These are phyloP conservation scores for Trichoderma polysporum DNA, from an alignment of 2,329 filamentous ascomycete species.

Conservation along the genomic window DNA sequence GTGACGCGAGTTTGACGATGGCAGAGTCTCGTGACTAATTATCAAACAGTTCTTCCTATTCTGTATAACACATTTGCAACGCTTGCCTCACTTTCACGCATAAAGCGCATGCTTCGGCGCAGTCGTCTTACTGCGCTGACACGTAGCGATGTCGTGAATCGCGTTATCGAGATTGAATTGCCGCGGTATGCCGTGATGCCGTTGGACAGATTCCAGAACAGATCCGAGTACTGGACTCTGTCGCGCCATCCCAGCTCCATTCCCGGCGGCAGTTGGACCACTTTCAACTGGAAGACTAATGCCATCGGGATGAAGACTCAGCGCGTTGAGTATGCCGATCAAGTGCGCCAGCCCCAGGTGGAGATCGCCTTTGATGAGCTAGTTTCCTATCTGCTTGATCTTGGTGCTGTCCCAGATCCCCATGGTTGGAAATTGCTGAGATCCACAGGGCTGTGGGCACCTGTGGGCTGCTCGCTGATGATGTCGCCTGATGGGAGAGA, in stretches of 20 bases:
- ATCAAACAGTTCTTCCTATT: conserved; percentile 55
- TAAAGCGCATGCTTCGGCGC: conserved; percentile 57
- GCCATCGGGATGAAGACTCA: conserved; percentile 62
- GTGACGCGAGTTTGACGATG: no score
- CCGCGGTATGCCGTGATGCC: conserved; percentile 64
- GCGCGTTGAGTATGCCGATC: conserved; percentile 61
- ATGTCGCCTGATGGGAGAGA: conserved; percentile 50
- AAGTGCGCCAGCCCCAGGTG: conserved; percentile 53
- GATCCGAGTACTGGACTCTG: conserved; percentile 58
- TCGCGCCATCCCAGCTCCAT: conserved; percentile 52
- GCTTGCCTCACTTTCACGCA: conserved; percentile 58
- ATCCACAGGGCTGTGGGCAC: conserved; percentile 60
- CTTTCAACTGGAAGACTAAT: conserved; percentile 65
- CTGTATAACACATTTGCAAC: conserved; percentile 64
- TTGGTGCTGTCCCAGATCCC: conserved; percentile 60
- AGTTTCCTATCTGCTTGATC: conserved; percentile 60
- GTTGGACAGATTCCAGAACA: conserved; percentile 53
- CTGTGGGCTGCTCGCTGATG: conserved; percentile 57
- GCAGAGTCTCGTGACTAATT: not conserved
- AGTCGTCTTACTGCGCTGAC: conserved; percentile 60
- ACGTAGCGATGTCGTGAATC: conserved; percentile 63
- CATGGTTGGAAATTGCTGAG: conserved; percentile 59
- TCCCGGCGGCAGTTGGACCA: conserved; percentile 63
- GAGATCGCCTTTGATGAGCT: conserved; percentile 59
- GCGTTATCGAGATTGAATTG: conserved; percentile 65